Conservation (phyloP, 2,329 filamentous ascomycete genomes). For the Aspergillus fischeri region DNA sequence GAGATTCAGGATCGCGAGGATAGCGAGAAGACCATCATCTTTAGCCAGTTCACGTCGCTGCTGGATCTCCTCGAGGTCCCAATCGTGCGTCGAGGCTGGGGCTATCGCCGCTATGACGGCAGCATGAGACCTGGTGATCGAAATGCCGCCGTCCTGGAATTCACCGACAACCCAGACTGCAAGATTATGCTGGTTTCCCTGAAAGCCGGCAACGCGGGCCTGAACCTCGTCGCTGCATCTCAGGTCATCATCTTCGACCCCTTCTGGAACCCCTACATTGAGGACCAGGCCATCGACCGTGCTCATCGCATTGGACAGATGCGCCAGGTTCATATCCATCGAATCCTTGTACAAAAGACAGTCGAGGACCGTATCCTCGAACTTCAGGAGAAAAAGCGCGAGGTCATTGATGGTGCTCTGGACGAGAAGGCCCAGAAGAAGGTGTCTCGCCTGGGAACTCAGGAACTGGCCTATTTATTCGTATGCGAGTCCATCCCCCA, state of each 20-base stretch:
- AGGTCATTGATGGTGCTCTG: constrained; percentile 72
- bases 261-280: constrained; percentile 92
- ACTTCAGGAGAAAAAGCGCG: constrained; percentile 73
- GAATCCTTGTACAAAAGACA: constrained; percentile 70
- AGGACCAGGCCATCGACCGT: constrained; percentile 87
- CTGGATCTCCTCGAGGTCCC: constrained; percentile 74
- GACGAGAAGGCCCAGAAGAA: constrained; percentile 68
- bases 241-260: constrained; percentile 89
- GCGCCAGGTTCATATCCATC: constrained; percentile 70
- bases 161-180: constrained; percentile 57
- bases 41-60: constrained; percentile 75
- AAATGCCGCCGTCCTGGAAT: constrained; percentile 63
- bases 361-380: constrained; percentile 83
- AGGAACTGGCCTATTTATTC: constrained; percentile 70
- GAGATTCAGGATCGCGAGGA: constrained; percentile 46
- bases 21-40: constrained; percentile 74
- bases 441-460: constrained; percentile 61
- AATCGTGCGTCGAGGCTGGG: constrained; percentile 54
- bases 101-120: constrained; percentile 70
- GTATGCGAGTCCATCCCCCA: constrained; percentile 27
- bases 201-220: constrained; percentile 76
- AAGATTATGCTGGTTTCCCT: constrained; percentile 73
- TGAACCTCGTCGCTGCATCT: constrained; percentile 78
- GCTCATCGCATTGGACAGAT: constrained; percentile 83
- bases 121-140: constrained; percentile 65